Conservation (phyloP, 2,329 filamentous ascomycete genomes). For the Calycina marina region DNA sequence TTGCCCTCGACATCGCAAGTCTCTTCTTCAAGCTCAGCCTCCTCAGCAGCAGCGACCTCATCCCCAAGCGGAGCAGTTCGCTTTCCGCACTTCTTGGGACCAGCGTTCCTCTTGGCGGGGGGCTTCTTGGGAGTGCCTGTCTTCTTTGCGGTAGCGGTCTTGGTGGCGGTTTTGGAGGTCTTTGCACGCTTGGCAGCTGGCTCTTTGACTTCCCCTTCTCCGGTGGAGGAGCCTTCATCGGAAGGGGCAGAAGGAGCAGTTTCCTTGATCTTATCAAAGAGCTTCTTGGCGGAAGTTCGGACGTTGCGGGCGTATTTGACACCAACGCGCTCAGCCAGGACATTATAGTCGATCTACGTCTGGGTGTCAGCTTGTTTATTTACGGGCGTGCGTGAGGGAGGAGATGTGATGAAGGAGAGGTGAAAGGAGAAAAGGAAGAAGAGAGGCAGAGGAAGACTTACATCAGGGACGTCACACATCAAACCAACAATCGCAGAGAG, state of each 20-base stretch:
- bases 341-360: conserved; percentile 25
- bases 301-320: conserved; percentile 29
- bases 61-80: too few relatives aligned
- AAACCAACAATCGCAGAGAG: conserved; percentile 6
- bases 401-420: background rate
- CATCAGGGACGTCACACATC: conserved; percentile 8
- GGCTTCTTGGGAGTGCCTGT: background rate
- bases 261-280: conserved; percentile 13
- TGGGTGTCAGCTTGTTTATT: background rate
- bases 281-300: conserved; percentile 8
- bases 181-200: conserved; percentile 1
- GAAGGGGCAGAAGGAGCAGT: background rate
- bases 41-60: conserved; percentile 5
- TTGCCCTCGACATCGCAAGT: too few relatives aligned
- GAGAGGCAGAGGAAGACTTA: background rate
- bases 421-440: background rate
- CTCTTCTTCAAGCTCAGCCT: conserved; percentile 5
- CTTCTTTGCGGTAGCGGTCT: conserved; percentile 1
- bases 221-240: background rate
- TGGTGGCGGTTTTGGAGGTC: background rate
- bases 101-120: background rate
- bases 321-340: conserved; percentile 24
- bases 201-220: background rate
- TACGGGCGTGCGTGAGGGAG: background rate
- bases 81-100: conserved; percentile 2